Evolutionary conservation across 306 rosid genomes (phyloP).

Genomic region (Urtica urens): DNA sequence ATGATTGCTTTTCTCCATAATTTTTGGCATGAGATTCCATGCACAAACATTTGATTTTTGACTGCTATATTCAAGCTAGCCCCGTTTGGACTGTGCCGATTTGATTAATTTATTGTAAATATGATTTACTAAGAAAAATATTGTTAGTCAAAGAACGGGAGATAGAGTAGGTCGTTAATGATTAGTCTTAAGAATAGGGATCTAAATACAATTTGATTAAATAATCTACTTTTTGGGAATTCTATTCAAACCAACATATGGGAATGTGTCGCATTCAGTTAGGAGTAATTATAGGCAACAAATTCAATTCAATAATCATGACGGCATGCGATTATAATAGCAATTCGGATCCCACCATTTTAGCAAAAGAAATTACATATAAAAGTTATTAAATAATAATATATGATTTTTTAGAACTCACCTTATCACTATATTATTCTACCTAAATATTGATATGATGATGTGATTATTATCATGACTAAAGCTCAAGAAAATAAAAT

Average conservation of each 20-base stretch:
- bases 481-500: background rate
- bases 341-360: conserved; percentile 17
- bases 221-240: conserved; percentile 6
- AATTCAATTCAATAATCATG: conserved; percentile 43
- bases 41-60: conserved; percentile 12
- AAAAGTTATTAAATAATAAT: too few relatives aligned
- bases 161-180: background rate
- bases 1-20: conserved; percentile 3
- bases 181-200: background rate
- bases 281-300: conserved; percentile 34
- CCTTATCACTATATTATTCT: too few relatives aligned
- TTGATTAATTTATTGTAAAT: background rate
- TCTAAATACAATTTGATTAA: too few relatives aligned
- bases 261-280: conserved; percentile 7
- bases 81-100: background rate
- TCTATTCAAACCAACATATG: background rate
- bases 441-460: conserved; percentile 14
- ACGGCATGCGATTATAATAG: conserved; percentile 39
- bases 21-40: conserved; percentile 15
- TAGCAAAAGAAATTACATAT: too few relatives aligned
- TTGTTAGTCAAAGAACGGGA: too few relatives aligned
- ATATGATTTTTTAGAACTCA: too few relatives aligned
- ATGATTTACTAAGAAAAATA: too few relatives aligned
- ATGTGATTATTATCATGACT: background rate
- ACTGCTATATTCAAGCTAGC: conserved; percentile 5